Evolutionary conservation across 2,329 filamentous ascomycete species (phyloP), one percentile per base, ranked within the genome.

Genomic region (Coleophoma eucalyptorum): DNA sequence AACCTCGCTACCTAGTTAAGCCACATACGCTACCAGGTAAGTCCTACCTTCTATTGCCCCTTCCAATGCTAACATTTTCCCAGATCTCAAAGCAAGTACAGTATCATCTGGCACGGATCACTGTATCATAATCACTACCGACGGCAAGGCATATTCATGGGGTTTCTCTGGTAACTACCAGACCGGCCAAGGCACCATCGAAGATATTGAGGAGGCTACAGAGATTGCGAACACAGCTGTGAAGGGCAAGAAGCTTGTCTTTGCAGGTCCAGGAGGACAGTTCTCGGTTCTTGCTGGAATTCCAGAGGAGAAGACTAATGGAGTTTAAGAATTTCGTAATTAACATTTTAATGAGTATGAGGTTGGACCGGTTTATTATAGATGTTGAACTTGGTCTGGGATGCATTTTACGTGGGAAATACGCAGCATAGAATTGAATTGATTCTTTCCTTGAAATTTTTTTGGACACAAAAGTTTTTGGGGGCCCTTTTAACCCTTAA

Each of bases 181-280:
- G 71, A 90, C 87, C 4, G 89, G 89, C 11, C 84, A 85, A 60
- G 89, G 88, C 40, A 84, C 78, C 1, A 82, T 82, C n/a, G 89
- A 94, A 46, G 90, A 96, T 60, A 79, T 96, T 31, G 79, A 86
- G 58, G 77, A 81, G 20, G 90, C 92, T 0, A 94, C 87, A 0
- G 63, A 86, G 45, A 89, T 97, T 50, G 88, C 95, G 63, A 96
- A 96, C 72, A 88, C 85, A 12, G 91, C 90, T 40, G 81, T 94
- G 26, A 79, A 84, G 31, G 89, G 82, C 40, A 85, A 87, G 70
- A 83, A 85, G 67, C 77, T 97, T 41, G 77, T 84, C 33, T 90
- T 79, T 70, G 89, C 88, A n/a, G 89, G 89, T 41, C 87, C 87
- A n/a, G 92, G 93, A 57, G 91, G 91, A 5, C 92, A 97, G 65